Evolutionary conservation across 805 yeast genomes (phyloP), one percentile per base, ranked within the genome.

Genomic region (Torulaspora delbrueckii): DNA sequence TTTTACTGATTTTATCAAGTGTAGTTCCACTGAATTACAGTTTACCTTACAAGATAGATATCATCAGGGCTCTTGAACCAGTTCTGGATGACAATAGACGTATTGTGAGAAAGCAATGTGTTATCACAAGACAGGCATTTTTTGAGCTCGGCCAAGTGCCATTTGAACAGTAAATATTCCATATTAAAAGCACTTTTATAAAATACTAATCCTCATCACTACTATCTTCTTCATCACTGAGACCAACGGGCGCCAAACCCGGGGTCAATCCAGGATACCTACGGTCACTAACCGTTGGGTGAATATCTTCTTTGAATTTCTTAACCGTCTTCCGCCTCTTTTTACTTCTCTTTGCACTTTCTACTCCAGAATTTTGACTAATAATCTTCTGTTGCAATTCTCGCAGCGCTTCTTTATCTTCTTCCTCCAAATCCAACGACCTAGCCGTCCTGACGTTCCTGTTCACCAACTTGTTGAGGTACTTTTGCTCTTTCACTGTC

Each of bases 201-300:
- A 46, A 43, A 24, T 25, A 26, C 18, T 47, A 52, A 28, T 58
- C 61, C 30, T 63, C 68, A 14, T 62, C 67, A 32, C 62, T 59
- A 9, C 62, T 58, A 12, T 61, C 66, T 22, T 75, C 79, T 46
- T 78, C 81, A 53, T 79, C 82, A 36, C 77, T 75, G 52, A 73
- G 70, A 28, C 81, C 90, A 19, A 86, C 89, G 26, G 93, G 93
- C 1, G 93, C 95, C 64, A 86, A 73, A 51, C 95, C 95, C 1
- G 93, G 95, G 0, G 95, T 86, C 45, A 86, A 71, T 23, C 93
- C 91, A 33, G 86, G 67, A 48, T 65, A 71, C 23, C 65, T 63
- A 41, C 60, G 59, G 44, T 57, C 65, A 24, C 43, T 35, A 10
- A 54, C 53, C 19, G 38, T 12, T 44, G 53, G 47, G 18, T 54